phyloP scores from a whole-genome alignment of 225 moss, liverwort and hornwort species.

The Climacium dendroides region DNA sequence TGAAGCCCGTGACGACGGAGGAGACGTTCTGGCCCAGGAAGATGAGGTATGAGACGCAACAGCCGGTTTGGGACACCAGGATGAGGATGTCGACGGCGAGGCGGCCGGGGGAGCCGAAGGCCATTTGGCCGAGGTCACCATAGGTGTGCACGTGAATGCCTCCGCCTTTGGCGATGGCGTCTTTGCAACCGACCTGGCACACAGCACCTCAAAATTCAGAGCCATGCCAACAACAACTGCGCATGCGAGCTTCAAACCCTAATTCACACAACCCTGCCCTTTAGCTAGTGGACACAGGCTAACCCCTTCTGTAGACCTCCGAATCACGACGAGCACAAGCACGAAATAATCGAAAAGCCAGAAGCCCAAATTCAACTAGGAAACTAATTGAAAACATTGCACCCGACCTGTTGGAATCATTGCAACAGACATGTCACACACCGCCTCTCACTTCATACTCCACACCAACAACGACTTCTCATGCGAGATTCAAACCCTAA shows the following conservation, averaged over 20 bases:
- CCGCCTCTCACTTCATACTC: neutral
- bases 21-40: conserved; percentile 85
- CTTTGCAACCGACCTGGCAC: conserved; percentile 66
- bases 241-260: neutral
- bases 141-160: conserved; percentile 34
- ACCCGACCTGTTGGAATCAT: neutral
- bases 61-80: conserved; percentile 64
- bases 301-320: neutral
- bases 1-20: conserved; percentile 44
- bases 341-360: neutral
- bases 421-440: neutral
- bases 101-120: conserved; percentile 47
- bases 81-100: conserved; percentile 64
- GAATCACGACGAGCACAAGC: neutral
- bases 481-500: neutral
- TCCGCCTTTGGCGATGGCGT: conserved; percentile 21
- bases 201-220: neutral
- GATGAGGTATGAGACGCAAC: conserved; percentile 87
- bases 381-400: neutral
- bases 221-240: neutral
- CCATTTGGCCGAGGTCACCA: conserved; percentile 68
- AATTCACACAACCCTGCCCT: neutral
- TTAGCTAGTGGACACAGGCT: neutral
- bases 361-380: neutral
- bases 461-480: neutral